phyloP scores from a whole-genome alignment of 148 eudicot species.

The Chenopodium suecicum region DNA sequence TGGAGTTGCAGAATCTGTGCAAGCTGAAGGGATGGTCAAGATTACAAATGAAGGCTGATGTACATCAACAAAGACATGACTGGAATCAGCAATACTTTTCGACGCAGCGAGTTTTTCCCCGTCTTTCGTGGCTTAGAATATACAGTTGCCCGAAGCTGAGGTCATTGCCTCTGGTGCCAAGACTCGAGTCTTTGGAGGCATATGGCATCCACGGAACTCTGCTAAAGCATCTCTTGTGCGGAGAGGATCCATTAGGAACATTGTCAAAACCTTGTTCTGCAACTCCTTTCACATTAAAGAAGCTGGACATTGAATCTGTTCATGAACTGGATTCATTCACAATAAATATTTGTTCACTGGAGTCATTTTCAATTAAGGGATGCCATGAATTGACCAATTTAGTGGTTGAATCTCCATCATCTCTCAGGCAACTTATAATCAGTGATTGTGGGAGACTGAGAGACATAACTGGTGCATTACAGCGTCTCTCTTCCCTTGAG shows the following conservation, averaged over 20 bases:
- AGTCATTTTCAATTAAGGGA: background rate
- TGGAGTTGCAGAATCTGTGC: background rate
- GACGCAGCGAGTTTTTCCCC: background rate
- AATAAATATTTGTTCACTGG: background rate
- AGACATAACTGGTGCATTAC: background rate
- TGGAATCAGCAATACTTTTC: background rate
- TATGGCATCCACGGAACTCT: background rate
- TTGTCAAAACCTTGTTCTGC: background rate
- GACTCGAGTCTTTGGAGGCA: background rate
- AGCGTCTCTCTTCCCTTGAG: background rate
- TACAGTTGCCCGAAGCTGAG: background rate
- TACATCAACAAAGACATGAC: background rate
- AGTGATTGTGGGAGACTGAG: background rate
- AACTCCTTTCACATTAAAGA: background rate
- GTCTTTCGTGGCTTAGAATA: background rate
- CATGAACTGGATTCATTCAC: background rate
- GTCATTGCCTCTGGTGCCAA: constrained; percentile 1
- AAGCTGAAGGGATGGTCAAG: constrained; percentile 5
- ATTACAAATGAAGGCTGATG: too few relatives aligned
- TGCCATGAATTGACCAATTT: constrained; percentile 1
- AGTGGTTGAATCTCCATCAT: background rate
- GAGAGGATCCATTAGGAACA: too few relatives aligned
- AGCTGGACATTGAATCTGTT: background rate
- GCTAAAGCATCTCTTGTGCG: background rate
- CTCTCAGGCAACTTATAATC: background rate